These are phyloP conservation scores for Aspergillus fumigatiaffinis DNA, from an alignment of 2,329 filamentous ascomycete species.

Conservation along the genomic window DNA sequence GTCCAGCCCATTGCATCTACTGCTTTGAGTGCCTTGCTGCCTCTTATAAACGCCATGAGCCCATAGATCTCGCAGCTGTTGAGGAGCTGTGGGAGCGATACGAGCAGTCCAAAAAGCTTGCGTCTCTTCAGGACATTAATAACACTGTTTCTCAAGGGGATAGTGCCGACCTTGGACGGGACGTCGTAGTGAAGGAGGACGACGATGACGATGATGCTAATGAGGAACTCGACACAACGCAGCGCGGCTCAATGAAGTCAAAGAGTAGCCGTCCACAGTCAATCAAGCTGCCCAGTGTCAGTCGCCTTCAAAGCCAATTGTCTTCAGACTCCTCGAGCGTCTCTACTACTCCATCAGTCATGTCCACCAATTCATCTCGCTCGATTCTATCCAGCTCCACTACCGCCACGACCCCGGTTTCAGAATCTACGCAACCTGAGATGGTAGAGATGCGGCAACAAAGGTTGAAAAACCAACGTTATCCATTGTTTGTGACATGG, in stretches of 20 bases:
- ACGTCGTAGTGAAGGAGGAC: constrained; percentile 18
- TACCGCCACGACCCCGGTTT: constrained; percentile 43
- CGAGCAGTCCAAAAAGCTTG: constrained; percentile 39
- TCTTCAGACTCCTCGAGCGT: constrained; percentile 39
- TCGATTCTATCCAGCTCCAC: constrained; percentile 41
- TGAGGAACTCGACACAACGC: constrained; percentile 14
- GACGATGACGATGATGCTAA: constrained; percentile 32
- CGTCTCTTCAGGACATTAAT: constrained; percentile 23
- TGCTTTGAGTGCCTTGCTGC: constrained; percentile 87
- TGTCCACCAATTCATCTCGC: constrained; percentile 47
- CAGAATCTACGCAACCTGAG: constrained; percentile 35
- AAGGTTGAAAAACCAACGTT: constrained; percentile 43
- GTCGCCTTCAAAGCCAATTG: constrained; percentile 30
- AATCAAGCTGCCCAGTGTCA: constrained; percentile 30
- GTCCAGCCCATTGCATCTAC: constrained; percentile 78
- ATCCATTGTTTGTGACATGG: constrained; percentile 93
- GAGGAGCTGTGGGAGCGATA: constrained; percentile 64
- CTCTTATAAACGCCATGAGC: constrained; percentile 65
- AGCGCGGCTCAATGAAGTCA: constrained; percentile 6
- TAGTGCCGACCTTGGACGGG: constrained; percentile 9
- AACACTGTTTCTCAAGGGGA: constrained; percentile 15
- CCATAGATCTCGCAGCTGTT: constrained; percentile 65
- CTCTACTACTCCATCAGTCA: constrained; percentile 40
- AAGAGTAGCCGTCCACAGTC: constrained; percentile 15
- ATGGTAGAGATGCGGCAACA: constrained; percentile 16